Conservation (phyloP, 345 rosid genomes). For the Populus tremula region DNA sequence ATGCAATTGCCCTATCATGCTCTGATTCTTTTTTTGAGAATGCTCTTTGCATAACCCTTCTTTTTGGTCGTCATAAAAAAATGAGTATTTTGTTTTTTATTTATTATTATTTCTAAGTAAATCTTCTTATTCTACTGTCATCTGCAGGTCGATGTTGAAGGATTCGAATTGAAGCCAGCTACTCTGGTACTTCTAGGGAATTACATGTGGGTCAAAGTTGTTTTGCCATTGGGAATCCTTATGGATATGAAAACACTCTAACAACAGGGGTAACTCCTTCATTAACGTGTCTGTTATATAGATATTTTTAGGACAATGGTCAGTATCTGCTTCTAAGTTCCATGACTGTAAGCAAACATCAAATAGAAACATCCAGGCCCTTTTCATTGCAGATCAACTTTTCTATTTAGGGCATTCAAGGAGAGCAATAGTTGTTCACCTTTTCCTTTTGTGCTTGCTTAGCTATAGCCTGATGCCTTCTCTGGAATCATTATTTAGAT, state of each 20-base stretch:
- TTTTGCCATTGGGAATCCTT: constrained; percentile 85
- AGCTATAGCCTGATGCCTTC: background rate
- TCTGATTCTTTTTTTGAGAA: background rate
- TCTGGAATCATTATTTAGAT: background rate
- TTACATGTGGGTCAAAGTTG: constrained; percentile 85
- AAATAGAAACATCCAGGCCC: background rate
- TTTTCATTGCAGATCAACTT: background rate
- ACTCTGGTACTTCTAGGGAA: constrained; percentile 60
- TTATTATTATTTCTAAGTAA: background rate
- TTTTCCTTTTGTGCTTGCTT: background rate
- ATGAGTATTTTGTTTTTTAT: background rate
- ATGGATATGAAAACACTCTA: constrained; percentile 83
- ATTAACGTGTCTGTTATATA: background rate
- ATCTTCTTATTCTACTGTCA: background rate
- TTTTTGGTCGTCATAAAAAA: background rate
- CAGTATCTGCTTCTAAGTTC: background rate
- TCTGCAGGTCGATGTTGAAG: constrained; percentile 62
- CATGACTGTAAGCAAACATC: background rate
- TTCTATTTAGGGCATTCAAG: background rate
- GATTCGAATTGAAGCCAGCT: constrained; percentile 63
- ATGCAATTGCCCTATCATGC: background rate
- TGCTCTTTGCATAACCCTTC: background rate
- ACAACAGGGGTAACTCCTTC: constrained; percentile 75
- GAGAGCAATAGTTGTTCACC: background rate
- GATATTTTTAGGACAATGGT: background rate